Conservation (phyloP, 2,329 filamentous ascomycete species). For the Aspergillus neotritici region DNA sequence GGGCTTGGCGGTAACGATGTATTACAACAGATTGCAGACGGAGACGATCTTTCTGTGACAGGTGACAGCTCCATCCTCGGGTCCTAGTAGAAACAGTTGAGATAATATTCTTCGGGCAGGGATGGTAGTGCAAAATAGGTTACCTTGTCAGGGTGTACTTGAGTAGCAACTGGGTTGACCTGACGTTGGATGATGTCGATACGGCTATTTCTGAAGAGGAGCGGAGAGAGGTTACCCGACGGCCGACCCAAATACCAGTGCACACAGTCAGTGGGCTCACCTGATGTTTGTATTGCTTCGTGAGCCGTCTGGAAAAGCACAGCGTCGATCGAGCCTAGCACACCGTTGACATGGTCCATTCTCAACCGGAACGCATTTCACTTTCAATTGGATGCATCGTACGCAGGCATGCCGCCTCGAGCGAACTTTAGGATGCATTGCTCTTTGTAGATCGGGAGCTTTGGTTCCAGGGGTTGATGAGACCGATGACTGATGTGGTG, state of each 20-base stretch:
- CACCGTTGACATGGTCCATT: slow-evolving; percentile 3
- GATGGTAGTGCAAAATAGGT: slow-evolving; percentile 1
- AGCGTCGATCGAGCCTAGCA: slow-evolving; percentile 3
- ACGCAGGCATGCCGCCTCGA: slow-evolving; percentile 2
- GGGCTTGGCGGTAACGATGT: neutral
- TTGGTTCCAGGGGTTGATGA: slow-evolving; percentile 1
- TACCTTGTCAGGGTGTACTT: slow-evolving; percentile 4
- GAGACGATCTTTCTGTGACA: neutral
- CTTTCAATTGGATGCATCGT: slow-evolving; percentile 2
- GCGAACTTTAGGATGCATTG: slow-evolving; percentile 1
- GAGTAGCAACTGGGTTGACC: slow-evolving; percentile 2
- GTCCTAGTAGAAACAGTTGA: neutral
- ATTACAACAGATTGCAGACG: neutral
- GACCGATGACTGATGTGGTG: too few species aligned
- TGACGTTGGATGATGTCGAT: slow-evolving; percentile 3
- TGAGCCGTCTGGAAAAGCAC: slow-evolving; percentile 4
- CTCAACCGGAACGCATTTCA: slow-evolving; percentile 3
- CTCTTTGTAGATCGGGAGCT: slow-evolving; percentile 1
- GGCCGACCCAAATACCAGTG: slow-evolving; percentile 2
- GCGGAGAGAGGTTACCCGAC: slow-evolving; percentile 4
- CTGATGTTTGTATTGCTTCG: slow-evolving; percentile 4
- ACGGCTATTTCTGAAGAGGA: slow-evolving; percentile 4
- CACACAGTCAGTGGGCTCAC: slow-evolving; percentile 1
- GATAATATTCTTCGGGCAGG: neutral
- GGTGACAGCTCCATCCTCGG: neutral